Evolutionary conservation across 2,329 filamentous ascomycete genomes (phyloP), one percentile per base, ranked within the genome.

Genomic region (Penicillium occitanis): DNA sequence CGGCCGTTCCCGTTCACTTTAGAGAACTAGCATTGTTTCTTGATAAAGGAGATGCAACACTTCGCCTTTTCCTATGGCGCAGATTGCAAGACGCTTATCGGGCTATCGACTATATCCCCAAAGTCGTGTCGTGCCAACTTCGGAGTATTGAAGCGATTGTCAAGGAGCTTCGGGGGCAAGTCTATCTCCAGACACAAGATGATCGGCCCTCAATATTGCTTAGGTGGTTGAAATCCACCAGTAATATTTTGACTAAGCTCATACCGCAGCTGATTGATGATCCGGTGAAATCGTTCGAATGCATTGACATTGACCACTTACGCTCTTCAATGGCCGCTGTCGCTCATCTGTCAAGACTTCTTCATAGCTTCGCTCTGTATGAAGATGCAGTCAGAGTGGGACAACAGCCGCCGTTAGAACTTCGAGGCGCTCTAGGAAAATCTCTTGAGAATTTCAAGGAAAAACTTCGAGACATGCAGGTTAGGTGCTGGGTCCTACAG

Each of bases 31-130:
- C 91, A 79, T 91, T 91, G 65, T 98, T 98, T 69, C 82, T 99
- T 3, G 85, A 90, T 63, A 88, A 87, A 58, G 93, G 92, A 51
- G 92, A 90, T 73, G 90, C 93, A 0, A 92, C 93, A 63, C 81
- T 98, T 61, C 88, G 92, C 42, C 81, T 98, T 1, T 93, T 95
- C 69, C 83, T 99, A 1, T 99, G 95, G 95, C 90, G 91, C 68
- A 88, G 92, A 61, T 85, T 99, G n/a, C 89, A 92, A 44, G 91
- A 95, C 69, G 94, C 95, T 0, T 99, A 99, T 73, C 85, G 88
- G 62, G 87, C 86, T 7, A 96, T 99, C 68, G 87, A 91, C 7
- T 97, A 97, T 72, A 82, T 87, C 0, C 93, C 94, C 0, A 97
- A 97, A 76, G 89, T 95, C 14, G 88, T 97, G 35, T 96, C 91